A percentile compares a stretch with the other conserved stretches of the same genome.
These are phyloP conservation scores for Mycena albidolilacea DNA, from an alignment of 768 basidiomycete genomes.

Conservation along the genomic window DNA sequence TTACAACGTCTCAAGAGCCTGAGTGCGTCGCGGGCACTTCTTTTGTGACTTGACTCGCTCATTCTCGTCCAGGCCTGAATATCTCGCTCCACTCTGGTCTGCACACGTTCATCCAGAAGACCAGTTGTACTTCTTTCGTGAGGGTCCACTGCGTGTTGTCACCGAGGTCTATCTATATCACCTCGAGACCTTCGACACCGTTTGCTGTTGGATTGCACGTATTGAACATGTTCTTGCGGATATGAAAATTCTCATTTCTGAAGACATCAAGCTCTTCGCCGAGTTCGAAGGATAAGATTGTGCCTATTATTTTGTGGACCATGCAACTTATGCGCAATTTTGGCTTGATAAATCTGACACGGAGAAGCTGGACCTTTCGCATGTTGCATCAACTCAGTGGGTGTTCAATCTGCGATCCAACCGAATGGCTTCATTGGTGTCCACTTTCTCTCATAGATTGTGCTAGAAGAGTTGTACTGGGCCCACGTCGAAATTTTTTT, in stretches of 20 bases:
- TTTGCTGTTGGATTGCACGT: slow-evolving; percentile 53
- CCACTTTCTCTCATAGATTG: slow-evolving; percentile 52
- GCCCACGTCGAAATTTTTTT: slow-evolving; percentile 70
- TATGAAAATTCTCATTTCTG: slow-evolving; percentile 51
- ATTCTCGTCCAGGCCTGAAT: slow-evolving; percentile 36
- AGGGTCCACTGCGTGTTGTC: slow-evolving; percentile 56
- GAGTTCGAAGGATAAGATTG: slow-evolving; percentile 60
- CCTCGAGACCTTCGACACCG: slow-evolving; percentile 48
- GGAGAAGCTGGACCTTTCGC: slow-evolving; percentile 57
- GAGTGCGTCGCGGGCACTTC: slow-evolving; percentile 6
- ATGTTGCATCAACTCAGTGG: slow-evolving; percentile 65
- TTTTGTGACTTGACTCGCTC: not conserved
- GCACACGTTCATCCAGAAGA: slow-evolving; percentile 72
- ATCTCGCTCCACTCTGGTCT: slow-evolving; percentile 63
- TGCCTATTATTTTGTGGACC: slow-evolving; percentile 74
- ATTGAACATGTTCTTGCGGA: slow-evolving; percentile 50
- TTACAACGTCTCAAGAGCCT: slow-evolving; percentile 21
- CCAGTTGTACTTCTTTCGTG: slow-evolving; percentile 63
- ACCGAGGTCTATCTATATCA: slow-evolving; percentile 69
- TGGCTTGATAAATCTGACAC: slow-evolving; percentile 68
- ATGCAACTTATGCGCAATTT: slow-evolving; percentile 62
- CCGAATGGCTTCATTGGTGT: not conserved
- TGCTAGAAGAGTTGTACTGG: slow-evolving; percentile 71
- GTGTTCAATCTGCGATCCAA: slow-evolving; percentile 35
- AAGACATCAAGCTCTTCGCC: slow-evolving; percentile 65